phyloP scores from a whole-genome alignment of 1,139 yeast genomes.

The Groenewaldozyma auringiensis region DNA sequence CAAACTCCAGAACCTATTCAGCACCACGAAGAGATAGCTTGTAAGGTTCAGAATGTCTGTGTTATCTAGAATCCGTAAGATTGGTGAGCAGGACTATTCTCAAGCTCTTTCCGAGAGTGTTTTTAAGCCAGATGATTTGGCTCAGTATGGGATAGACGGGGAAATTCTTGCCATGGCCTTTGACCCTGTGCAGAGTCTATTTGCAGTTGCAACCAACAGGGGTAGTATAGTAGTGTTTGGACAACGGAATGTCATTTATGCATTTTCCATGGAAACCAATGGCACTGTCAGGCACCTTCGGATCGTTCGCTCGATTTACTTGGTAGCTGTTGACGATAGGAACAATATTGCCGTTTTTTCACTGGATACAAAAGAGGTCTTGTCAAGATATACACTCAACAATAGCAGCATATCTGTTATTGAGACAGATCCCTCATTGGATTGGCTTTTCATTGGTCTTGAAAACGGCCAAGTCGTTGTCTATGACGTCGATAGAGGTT shows the following conservation, averaged over 20 bases:
- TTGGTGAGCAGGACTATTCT: slow-evolving; percentile 28
- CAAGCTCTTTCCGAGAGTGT: slow-evolving; percentile 30
- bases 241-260: slow-evolving; percentile 71
- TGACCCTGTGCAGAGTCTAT: slow-evolving; percentile 81
- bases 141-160: slow-evolving; percentile 52
- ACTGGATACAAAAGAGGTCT: slow-evolving; percentile 51
- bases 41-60: slow-evolving; percentile 5
- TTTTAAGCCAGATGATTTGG: slow-evolving; percentile 33
- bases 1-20: too few species aligned
- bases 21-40: too few species aligned
- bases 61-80: slow-evolving; percentile 21
- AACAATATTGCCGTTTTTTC: slow-evolving; percentile 60
- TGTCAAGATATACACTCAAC: slow-evolving; percentile 37
- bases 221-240: slow-evolving; percentile 78
- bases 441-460: slow-evolving; percentile 77
- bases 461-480: slow-evolving; percentile 65
- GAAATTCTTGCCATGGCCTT: slow-evolving; percentile 58
- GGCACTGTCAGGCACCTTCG: slow-evolving; percentile 43
- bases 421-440: slow-evolving; percentile 77
- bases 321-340: slow-evolving; percentile 57
- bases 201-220: slow-evolving; percentile 68
- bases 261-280: slow-evolving; percentile 36
- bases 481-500: slow-evolving; percentile 79
- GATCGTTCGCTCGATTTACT: slow-evolving; percentile 73
- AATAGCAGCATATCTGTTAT: slow-evolving; percentile 62